Base-by-base conservation (phyloP, 2,329 filamentous ascomycete species). In the Beauveria caledonica region DNA sequence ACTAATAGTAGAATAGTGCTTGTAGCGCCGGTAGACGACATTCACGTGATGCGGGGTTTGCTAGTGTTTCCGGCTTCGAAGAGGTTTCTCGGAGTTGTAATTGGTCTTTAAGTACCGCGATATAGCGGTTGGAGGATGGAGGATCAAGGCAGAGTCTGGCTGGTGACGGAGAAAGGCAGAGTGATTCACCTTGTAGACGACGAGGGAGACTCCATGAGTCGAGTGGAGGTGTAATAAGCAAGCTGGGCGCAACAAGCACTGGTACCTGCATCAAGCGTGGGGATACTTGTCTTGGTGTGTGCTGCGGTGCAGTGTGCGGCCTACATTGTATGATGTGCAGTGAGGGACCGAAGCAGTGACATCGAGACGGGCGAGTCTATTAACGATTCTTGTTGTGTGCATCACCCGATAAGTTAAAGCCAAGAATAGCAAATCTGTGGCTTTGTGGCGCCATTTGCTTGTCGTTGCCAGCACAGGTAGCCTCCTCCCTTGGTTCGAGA, bases 401-500 rank as follows among this genome's bases (percentile, higher is more conserved):
- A 58, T 42, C 29, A 15, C n/a, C 25, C 45, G 17, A 48, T 21
- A 42, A n/a, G 17, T 39, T 21, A 42, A n/a, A 17, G 21, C 46
- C 33, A 36, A 44, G 21, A 42, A n/a, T 40, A 5, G 29, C 33
- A 29, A 40, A 50, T 27, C 9, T 17, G 45, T 23, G 46, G 23
- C 36, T 42, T 44, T n/a, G 45, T 58, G 56, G 56, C 56, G 45
- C 23, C 19, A 51, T 44, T 51, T 13, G 45, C 29, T 57, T 23
- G 15, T 50, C 51, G 17, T 55, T 55, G 36, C 39, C 23, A 7
- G 39, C 21, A 21, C 19, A n/a, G 17, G 53, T 25, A 8, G 15
- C 48, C 21, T 33, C 45, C 54, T 58, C 56, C 56, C 56, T 58
- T 58, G 56, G 21, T 23, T 58, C 11, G 56, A 44, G 36, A 29